phyloP scores from a whole-genome alignment of 345 rosid species.

The Aegle marmelos region DNA sequence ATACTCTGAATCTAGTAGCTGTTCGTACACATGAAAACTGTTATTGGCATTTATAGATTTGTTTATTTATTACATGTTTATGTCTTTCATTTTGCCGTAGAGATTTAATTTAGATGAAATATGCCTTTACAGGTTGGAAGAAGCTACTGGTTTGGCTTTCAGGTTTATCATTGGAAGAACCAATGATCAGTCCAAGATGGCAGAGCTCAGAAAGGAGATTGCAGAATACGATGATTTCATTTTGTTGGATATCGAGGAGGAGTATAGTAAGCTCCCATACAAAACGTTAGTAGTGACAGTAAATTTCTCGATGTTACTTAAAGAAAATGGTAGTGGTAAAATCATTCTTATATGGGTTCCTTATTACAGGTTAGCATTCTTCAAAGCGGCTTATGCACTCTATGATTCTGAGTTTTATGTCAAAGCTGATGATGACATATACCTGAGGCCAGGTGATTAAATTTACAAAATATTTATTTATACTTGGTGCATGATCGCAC shows the following conservation, averaged over 20 bases:
- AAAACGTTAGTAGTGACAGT: slow-evolving; percentile 75
- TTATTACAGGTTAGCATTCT: slow-evolving; percentile 69
- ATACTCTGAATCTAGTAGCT: neutral
- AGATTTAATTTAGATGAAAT: neutral
- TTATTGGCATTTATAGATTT: neutral
- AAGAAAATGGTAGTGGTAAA: neutral
- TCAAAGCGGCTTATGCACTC: slow-evolving; percentile 81
- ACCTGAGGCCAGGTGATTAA: slow-evolving; percentile 76
- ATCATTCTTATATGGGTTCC: slow-evolving; percentile 6
- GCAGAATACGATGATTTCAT: slow-evolving; percentile 79
- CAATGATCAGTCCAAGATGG: slow-evolving; percentile 54
- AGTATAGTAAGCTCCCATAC: slow-evolving; percentile 96
- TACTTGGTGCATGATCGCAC: neutral
- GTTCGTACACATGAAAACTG: neutral
- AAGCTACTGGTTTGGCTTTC: slow-evolving; percentile 77
- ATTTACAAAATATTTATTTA: slow-evolving; percentile 12
- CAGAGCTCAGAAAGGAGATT: slow-evolving; percentile 65
- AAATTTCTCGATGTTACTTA: neutral
- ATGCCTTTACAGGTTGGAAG: slow-evolving; percentile 63
- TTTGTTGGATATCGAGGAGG: slow-evolving; percentile 86
- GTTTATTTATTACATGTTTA: neutral
- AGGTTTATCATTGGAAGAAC: slow-evolving; percentile 79
- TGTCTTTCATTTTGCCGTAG: neutral
- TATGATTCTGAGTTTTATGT: slow-evolving; percentile 86
- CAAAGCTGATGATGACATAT: slow-evolving; percentile 95